Conservation (phyloP, 2,329 filamentous ascomycete species). For the Monilinia fructicola region DNA sequence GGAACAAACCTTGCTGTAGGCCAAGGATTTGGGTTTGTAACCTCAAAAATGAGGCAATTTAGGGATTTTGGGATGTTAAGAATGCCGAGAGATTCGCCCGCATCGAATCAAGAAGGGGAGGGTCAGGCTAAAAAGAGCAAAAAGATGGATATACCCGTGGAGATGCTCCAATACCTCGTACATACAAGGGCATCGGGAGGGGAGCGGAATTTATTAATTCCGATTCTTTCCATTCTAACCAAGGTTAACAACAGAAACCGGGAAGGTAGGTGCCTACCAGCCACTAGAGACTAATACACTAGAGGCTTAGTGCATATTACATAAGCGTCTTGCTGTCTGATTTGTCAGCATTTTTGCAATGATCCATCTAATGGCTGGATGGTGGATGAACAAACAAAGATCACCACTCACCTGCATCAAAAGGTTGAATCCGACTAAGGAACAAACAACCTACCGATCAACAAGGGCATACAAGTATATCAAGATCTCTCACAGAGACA, state of each 20-base stretch:
- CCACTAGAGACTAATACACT: not conserved
- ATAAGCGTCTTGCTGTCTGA: not conserved
- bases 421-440: slow-evolving; percentile 1
- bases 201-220: slow-evolving; percentile 21
- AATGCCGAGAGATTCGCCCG: slow-evolving; percentile 4
- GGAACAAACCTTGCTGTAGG: not conserved
- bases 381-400: not conserved
- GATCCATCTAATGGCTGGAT: not conserved
- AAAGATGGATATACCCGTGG: too few species aligned
- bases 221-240: not conserved
- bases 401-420: not conserved
- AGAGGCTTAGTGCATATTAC: too few species aligned
- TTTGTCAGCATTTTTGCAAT: slow-evolving; percentile 23
- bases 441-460: not conserved
- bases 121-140: too few species aligned
- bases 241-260: not conserved
- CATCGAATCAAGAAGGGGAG: not conserved
- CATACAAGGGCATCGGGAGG: too few species aligned
- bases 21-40: not conserved
- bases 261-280: too few species aligned
- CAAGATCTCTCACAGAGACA: not conserved
- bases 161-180: too few species aligned
- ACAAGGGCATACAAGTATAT: slow-evolving; percentile 11
- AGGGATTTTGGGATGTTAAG: too few species aligned
- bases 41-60: slow-evolving; percentile 14